Percentiles rank a stretch among this genome's conserved stretches.
These are phyloP conservation scores for Saturnispora gosingensis DNA, from an alignment of 805 yeast species.

Conservation along the genomic window DNA sequence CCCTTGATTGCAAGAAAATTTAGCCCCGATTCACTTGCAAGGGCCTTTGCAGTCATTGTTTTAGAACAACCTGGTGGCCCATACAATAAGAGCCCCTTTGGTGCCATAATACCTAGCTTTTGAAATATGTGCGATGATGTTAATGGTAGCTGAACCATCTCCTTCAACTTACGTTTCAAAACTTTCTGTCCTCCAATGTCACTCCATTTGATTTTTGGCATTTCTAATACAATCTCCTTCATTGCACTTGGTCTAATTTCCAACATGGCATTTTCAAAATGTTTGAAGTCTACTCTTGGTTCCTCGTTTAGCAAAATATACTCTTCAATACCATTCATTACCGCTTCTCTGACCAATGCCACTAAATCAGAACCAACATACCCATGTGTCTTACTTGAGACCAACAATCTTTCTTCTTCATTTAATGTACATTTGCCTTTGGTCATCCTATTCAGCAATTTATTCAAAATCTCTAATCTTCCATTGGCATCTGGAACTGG, in stretches of 20 bases:
- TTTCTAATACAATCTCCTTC: constrained; percentile 90
- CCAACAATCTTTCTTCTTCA: constrained; percentile 42
- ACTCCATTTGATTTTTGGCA: constrained; percentile 88
- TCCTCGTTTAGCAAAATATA: constrained; percentile 32
- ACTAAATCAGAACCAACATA: constrained; percentile 95
- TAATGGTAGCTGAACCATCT: constrained; percentile 87
- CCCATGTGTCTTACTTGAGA: constrained; percentile 85
- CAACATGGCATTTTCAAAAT: constrained; percentile 61
- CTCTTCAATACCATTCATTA: constrained; percentile 68
- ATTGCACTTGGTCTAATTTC: constrained; percentile 94
- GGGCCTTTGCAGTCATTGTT: constrained; percentile 87
- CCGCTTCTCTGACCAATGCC: constrained; percentile 82
- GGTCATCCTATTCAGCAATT: constrained; percentile 50
- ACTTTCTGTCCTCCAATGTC: constrained; percentile 95
- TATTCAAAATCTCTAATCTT: constrained; percentile 59
- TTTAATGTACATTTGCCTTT: constrained; percentile 37
- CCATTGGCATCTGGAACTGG: constrained; percentile 89
- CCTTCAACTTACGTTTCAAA: constrained; percentile 70
- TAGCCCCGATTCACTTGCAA: constrained; percentile 91
- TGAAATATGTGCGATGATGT: constrained; percentile 71
- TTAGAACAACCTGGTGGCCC: constrained; percentile 99
- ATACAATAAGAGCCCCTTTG: constrained; percentile 84
- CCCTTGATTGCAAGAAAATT: constrained; percentile 94
- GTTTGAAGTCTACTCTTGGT: constrained; percentile 41
- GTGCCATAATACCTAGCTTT: constrained; percentile 75